Evolutionary conservation across 2,329 filamentous ascomycete species (phyloP), one percentile per base, ranked within the genome.

Genomic region (Aspergillus oerlinghausenensis): DNA sequence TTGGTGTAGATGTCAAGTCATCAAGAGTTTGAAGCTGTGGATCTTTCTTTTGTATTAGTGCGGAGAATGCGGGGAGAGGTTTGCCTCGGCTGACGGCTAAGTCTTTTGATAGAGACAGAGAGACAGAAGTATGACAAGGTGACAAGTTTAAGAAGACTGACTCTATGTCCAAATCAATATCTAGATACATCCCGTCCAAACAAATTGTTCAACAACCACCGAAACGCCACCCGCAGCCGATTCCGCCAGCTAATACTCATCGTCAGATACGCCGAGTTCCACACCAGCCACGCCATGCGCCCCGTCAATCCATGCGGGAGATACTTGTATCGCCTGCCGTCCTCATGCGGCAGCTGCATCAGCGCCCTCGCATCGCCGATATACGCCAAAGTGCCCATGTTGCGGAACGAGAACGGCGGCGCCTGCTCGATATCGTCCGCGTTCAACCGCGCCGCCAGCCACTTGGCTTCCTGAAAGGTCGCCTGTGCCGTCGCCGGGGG

Each of bases 401-500:
- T 80, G 32, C 76, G 78, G 71, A 81, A 86, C 1, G 77, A 79
- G 65, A 86, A 86, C 5, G 74, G 68, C 1, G 67, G 56, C 1
- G 60, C 58, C 3, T 55, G 57, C 42, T 61, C 58, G 1, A 74
- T 55, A 45, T 82, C 77, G n/a, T 70, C 69, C 43, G 78, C 77
- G 65, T 86, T 85, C 26, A 85, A 67, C 1, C 75, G 75, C 53
- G 79, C 78, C 0, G 80, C 80, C 0, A 86, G 74, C 83, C 82
- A 85, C 25, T 76, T 73, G 0, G 83, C 82, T 66, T 85, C 82
- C 64, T 86, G 84, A 17, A 76, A 78, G 0, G 83, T 81, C 0
- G 84, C 82, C 67, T 84, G 83, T 2, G 83, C 83, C 0, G 83
- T 86, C 0, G 83, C 82, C 0, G 83, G 83, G 1, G 75, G 82